phyloP scores from a whole-genome alignment of 1,284 basidiomycete genomes.

The Naganishia sp. region DNA sequence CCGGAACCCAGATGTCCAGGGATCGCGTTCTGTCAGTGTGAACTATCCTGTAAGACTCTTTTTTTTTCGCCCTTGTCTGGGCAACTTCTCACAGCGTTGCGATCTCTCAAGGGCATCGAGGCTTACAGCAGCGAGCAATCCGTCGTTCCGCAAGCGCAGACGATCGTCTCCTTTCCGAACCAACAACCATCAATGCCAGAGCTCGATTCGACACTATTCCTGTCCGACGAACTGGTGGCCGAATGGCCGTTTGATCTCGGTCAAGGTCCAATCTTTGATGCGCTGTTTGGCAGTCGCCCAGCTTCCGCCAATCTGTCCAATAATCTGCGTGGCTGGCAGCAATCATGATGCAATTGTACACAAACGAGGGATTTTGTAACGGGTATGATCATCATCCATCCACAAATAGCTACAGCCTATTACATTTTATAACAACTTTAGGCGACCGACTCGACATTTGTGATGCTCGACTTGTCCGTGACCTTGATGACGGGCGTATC shows the following conservation, averaged over 20 bases:
- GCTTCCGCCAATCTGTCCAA: constrained; percentile 4
- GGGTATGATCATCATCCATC: background rate
- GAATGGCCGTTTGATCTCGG: constrained; percentile 46
- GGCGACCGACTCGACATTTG: background rate
- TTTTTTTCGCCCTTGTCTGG: background rate
- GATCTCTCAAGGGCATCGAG: background rate
- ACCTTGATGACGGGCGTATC: background rate
- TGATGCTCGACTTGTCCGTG: constrained; percentile 12
- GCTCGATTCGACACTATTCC: constrained; percentile 34
- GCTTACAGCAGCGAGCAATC: constrained; percentile 9
- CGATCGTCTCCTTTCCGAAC: constrained; percentile 18
- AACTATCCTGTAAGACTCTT: constrained; percentile 5
- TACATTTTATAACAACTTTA: background rate
- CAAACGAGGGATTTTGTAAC: background rate
- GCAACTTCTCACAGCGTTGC: background rate
- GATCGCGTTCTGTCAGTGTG: background rate
- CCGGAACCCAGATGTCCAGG: background rate
- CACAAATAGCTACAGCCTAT: background rate
- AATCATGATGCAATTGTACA: background rate
- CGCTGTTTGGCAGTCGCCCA: constrained; percentile 35
- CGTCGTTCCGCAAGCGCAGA: background rate
- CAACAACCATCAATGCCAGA: constrained; percentile 17
- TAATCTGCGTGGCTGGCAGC: constrained; percentile 2
- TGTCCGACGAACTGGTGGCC: constrained; percentile 40
- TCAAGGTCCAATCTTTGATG: constrained; percentile 43